These are phyloP conservation scores for Tricholoma sp. DNA, from an alignment of 768 basidiomycete species.

Conservation along the genomic window DNA sequence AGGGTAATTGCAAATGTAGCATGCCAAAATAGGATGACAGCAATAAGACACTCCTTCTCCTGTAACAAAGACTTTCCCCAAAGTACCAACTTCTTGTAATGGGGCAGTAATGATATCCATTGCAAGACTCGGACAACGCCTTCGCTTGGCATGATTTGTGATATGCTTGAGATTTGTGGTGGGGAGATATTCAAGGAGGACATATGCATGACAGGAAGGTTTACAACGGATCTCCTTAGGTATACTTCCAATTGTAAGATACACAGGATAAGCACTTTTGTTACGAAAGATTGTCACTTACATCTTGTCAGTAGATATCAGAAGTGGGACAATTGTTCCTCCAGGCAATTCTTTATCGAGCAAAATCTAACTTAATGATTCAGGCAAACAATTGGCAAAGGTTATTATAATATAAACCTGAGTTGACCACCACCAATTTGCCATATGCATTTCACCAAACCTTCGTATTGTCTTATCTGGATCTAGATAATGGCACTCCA, in stretches of 20 bases:
- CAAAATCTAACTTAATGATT: no score
- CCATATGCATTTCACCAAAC: no score
- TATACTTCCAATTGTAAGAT: constrained; percentile 44
- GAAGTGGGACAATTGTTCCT: no score
- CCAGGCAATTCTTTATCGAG: no score
- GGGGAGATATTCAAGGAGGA: constrained; percentile 39
- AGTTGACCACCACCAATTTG: no score
- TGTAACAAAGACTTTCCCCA: constrained; percentile 18
- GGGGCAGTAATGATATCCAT: constrained; percentile 14
- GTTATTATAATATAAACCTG: no score
- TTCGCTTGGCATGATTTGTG: constrained; percentile 17
- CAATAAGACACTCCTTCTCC: constrained; percentile 27
- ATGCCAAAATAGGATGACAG: constrained; percentile 33
- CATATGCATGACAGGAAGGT: constrained; percentile 26
- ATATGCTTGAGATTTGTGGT: constrained; percentile 27
- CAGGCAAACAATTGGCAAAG: no score
- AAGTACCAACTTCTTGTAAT: constrained; percentile 6
- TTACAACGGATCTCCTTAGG: constrained; percentile 33
- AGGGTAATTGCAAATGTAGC: constrained; percentile 34
- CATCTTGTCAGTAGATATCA: no score
- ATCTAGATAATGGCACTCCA: no score
- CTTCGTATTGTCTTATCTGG: no score
- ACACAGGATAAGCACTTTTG: constrained; percentile 41
- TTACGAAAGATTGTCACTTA: constrained; percentile 22
- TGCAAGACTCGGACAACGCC: constrained; percentile 24